Evolutionary conservation across 352 stramenopile species (phyloP), one percentile per base, ranked within the genome.

Genomic region (Globisporangium recalcitrans): DNA sequence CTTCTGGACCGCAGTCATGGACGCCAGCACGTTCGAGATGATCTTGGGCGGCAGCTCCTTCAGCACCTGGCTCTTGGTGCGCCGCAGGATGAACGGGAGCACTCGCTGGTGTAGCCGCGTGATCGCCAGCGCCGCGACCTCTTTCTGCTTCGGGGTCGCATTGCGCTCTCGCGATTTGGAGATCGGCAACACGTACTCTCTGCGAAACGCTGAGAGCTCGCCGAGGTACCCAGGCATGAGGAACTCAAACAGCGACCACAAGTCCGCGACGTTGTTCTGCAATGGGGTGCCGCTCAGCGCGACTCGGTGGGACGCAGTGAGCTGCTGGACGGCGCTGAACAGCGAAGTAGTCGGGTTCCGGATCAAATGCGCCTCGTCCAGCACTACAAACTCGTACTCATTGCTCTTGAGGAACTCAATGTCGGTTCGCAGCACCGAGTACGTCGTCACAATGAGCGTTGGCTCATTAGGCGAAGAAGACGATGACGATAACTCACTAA

Each of bases 321-420:
- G 62, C 19, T 71, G 62, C 38, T 82, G 73, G 0, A 97, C 90
- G 27, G 95, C 89, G 61, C 81, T 82, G 47, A 97, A 95, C 11
- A 96, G 67, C 52, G 78, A 70, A 4, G 91, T 98, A 47, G 89
- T 88, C 11, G 95, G 95, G 71, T 99, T 99, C 19, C 96, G 95
- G 36, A 99, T 84, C 21, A 99, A 68, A 81, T 99, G 97, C 6
- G 94, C 97, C 86, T 99, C 97, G 56, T 99, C 97, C 29, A 99
- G 73, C 60, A 99, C 86, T 34, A 87, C 87, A 60, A 94, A 98
- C 7, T 73, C 65, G 72, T 91, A 98, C 19, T 73, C 52, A 9
- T 70, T 69, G 21, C 11, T 52, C 3, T 68, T 60, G 16, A 98
- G 72, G 7, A 70, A 63, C 19, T 88, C 73, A 24, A 94, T 82